Evolutionary conservation across 2,329 filamentous ascomycete species (phyloP).

Genomic region (Ramichloridium luteum): DNA sequence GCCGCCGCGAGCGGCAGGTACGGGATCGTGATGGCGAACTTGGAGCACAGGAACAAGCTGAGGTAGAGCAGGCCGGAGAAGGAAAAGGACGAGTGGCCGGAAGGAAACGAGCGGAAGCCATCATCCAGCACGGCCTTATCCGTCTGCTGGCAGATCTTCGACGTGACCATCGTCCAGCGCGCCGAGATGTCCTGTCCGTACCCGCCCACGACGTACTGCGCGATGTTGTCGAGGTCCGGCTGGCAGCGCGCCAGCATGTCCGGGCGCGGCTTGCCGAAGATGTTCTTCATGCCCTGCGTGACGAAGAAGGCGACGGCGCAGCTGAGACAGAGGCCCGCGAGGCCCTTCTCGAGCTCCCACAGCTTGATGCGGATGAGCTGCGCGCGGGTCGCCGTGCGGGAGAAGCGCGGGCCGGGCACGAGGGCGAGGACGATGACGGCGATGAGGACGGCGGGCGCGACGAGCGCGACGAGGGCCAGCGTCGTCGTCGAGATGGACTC

Average conservation of each 20-base stretch:
- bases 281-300: conserved; percentile 72
- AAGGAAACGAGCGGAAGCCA: conserved; percentile 75
- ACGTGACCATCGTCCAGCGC: conserved; percentile 59
- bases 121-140: conserved; percentile 54
- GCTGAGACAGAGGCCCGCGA: conserved; percentile 67
- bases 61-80: conserved; percentile 76
- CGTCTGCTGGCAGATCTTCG: conserved; percentile 59
- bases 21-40: conserved; percentile 63
- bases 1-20: conserved; percentile 41
- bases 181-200: conserved; percentile 39
- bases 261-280: conserved; percentile 53
- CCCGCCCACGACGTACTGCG: conserved; percentile 50
- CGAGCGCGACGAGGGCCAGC: conserved; percentile 50
- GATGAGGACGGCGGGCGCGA: conserved; percentile 56
- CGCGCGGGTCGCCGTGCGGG: conserved; percentile 18
- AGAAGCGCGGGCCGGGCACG: conserved; percentile 58
- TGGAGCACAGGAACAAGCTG: conserved; percentile 74
- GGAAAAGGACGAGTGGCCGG: conserved; percentile 61
- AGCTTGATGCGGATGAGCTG: conserved; percentile 69
- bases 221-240: conserved; percentile 56
- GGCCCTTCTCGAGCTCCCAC: conserved; percentile 79
- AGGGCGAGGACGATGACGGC: conserved; percentile 54
- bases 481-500: conserved; percentile 61
- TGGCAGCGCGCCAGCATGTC: conserved; percentile 58
- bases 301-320: conserved; percentile 64